Conservation (phyloP, 805 yeast genomes). For the Wickerhamiella lipophila region DNA sequence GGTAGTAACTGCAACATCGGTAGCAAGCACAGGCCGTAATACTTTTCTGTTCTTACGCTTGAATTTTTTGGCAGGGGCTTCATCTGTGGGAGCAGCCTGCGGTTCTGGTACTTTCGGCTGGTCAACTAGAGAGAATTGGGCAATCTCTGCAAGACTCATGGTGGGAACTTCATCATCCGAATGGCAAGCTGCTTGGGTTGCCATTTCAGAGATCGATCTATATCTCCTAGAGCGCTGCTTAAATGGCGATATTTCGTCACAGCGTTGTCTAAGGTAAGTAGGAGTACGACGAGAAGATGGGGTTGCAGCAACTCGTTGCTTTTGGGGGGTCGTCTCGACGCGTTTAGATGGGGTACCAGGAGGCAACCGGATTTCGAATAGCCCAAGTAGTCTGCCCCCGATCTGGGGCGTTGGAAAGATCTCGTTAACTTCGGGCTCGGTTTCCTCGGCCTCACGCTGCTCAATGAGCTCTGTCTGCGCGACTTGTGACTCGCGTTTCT, state of each 20-base stretch:
- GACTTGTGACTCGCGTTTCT: not conserved
- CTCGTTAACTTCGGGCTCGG: slow-evolving; percentile 25
- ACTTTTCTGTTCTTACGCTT: slow-evolving; percentile 22
- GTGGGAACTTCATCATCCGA: slow-evolving; percentile 19
- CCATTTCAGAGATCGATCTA: slow-evolving; percentile 5
- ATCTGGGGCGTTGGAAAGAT: slow-evolving; percentile 84
- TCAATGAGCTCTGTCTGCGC: not conserved
- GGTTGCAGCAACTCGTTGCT: slow-evolving; percentile 11
- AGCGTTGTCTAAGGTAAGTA: slow-evolving; percentile 10
- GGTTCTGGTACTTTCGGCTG: slow-evolving; percentile 19
- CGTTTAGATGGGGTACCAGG: slow-evolving; percentile 15
- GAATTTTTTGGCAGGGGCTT: slow-evolving; percentile 30
- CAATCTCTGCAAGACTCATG: slow-evolving; percentile 16
- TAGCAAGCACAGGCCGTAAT: slow-evolving; percentile 14
- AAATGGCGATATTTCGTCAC: slow-evolving; percentile 7
- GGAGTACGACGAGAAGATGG: slow-evolving; percentile 15
- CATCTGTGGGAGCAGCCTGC: slow-evolving; percentile 21
- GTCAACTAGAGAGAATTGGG: slow-evolving; percentile 3
- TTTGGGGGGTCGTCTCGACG: slow-evolving; percentile 2
- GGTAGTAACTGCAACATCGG: slow-evolving; percentile 9
- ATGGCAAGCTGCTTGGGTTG: not conserved
- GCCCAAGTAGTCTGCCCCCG: slow-evolving; percentile 59
- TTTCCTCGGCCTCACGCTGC: not conserved
- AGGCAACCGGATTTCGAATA: slow-evolving; percentile 44
- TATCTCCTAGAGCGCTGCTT: not conserved